phyloP scores from a whole-genome alignment of 805 yeast genomes.

The Kregervanrija fluxuum region DNA sequence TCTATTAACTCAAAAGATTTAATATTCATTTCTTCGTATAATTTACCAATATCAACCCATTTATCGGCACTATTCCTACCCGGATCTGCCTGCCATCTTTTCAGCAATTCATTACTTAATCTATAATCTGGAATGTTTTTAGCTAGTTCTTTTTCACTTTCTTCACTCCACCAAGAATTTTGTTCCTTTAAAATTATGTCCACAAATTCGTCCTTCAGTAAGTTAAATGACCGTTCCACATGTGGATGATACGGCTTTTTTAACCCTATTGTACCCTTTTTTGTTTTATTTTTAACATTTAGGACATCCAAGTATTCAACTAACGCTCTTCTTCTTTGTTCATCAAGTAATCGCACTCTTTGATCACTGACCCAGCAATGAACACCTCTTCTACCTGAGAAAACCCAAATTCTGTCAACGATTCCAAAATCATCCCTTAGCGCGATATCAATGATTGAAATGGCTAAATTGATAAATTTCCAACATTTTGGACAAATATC shows the following conservation, averaged over 20 bases:
- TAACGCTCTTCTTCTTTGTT: conserved; percentile 65
- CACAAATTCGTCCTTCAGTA: conserved; percentile 56
- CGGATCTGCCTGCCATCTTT: conserved; percentile 52
- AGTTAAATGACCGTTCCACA: conserved; percentile 63
- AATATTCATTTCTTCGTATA: conserved; percentile 34
- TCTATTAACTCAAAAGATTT: conserved; percentile 43
- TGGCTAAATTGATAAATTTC: conserved; percentile 84
- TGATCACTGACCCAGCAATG: conserved; percentile 96
- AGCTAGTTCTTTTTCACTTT: conserved; percentile 48
- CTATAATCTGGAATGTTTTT: conserved; percentile 57
- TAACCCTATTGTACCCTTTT: conserved; percentile 41
- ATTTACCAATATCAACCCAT: conserved; percentile 69
- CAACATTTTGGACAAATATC: conserved; percentile 85
- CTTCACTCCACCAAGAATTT: conserved; percentile 71
- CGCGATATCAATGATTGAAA: conserved; percentile 63
- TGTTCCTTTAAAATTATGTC: conserved; percentile 69
- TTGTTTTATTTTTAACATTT: conserved; percentile 41
- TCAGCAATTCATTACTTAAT: conserved; percentile 43
- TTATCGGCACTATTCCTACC: conserved; percentile 51
- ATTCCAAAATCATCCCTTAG: conserved; percentile 87
- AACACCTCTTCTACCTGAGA: conserved; percentile 97
- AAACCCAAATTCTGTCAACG: conserved; percentile 83
- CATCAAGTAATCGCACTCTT: conserved; percentile 70
- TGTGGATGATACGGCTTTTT: conserved; percentile 89
- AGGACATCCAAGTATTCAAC: conserved; percentile 80